These are phyloP conservation scores for Jaltomata sinuosa DNA, from an alignment of 257 asterid genomes.

Conservation along the genomic window DNA sequence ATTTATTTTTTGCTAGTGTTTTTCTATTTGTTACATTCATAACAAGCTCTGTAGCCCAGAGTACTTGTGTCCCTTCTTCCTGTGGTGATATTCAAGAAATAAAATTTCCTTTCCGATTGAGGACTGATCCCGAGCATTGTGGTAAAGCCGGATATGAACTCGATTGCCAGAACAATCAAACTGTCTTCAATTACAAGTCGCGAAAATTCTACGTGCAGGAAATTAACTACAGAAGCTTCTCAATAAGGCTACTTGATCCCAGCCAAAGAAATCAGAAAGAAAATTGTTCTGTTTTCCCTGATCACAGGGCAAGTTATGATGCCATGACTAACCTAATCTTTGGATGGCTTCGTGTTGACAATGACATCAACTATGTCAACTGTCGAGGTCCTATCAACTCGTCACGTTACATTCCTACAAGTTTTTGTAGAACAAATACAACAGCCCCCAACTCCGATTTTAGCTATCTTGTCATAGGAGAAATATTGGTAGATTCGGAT, in stretches of 20 bases:
- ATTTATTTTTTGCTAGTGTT: conserved; percentile 11
- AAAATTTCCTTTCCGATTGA: conserved; percentile 46
- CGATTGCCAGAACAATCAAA: conserved; percentile 35
- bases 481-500: conserved; percentile 10
- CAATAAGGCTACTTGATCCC: conserved; percentile 45
- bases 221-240: conserved; percentile 33
- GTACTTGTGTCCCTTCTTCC: conserved; percentile 29
- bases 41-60: conserved; percentile 22
- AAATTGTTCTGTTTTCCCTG: background rate
- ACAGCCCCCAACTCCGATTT: background rate
- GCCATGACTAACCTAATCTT: background rate
- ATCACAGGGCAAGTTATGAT: background rate
- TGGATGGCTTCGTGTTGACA: background rate
- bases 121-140: conserved; percentile 27
- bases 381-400: conserved; percentile 24
- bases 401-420: conserved; percentile 18
- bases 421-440: conserved; percentile 26
- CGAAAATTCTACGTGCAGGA: conserved; percentile 28
- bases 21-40: background rate
- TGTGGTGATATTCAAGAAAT: conserved; percentile 36
- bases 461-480: conserved; percentile 25
- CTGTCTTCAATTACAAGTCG: conserved; percentile 10
- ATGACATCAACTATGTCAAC: conserved; percentile 19
- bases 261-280: conserved; percentile 6
- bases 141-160: conserved; percentile 31